phyloP scores from a whole-genome alignment of 768 basidiomycete genomes.

The Tulasnella sp. region DNA sequence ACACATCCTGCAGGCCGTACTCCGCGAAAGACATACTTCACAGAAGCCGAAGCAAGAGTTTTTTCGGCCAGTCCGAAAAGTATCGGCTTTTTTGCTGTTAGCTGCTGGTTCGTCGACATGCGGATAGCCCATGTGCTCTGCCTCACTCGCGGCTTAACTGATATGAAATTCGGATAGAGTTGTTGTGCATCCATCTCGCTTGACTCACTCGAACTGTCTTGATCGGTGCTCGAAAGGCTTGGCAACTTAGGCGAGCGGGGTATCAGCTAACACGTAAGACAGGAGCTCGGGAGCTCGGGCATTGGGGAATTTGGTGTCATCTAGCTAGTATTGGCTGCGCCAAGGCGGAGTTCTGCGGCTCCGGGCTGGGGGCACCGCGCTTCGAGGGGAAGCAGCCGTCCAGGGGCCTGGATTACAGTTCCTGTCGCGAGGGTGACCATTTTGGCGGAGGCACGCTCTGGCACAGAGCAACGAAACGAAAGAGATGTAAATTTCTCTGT shows the following conservation, averaged over 20 bases:
- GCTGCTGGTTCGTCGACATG: background rate
- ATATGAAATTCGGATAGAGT: no score
- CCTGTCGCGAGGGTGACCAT: background rate
- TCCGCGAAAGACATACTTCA: background rate
- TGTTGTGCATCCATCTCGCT: no score
- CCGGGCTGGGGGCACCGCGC: background rate
- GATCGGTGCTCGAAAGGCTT: no score
- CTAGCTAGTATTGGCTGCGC: background rate
- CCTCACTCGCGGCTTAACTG: background rate
- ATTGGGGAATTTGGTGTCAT: background rate
- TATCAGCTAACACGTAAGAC: no score
- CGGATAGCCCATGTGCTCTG: background rate
- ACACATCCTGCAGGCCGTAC: background rate
- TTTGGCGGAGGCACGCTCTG: background rate
- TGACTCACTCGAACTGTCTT: no score
- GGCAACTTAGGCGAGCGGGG: no score
- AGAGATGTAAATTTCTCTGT: background rate
- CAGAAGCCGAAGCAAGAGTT: background rate
- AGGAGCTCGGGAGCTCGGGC: no score
- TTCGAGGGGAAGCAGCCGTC: background rate
- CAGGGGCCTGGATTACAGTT: background rate
- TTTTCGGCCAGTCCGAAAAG: background rate
- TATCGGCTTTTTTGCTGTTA: no score
- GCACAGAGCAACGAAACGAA: background rate
- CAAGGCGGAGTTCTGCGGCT: background rate